Base-by-base conservation (phyloP, 495 filamentous ascomycete species). In the Xylaria cubensis region DNA sequence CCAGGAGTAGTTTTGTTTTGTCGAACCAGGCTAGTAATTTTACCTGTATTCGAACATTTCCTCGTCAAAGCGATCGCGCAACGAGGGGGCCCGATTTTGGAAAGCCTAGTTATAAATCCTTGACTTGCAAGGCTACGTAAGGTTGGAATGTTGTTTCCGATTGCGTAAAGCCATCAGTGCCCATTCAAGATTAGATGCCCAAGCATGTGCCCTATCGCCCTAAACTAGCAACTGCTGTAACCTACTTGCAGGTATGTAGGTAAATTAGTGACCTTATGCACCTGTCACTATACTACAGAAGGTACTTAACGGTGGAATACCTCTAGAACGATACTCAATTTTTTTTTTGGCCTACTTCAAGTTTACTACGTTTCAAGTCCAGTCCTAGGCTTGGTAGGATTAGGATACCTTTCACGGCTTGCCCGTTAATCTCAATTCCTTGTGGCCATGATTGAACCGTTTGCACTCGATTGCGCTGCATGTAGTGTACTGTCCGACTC, bases 121-220 rank as follows among this genome's bases (percentile, higher is more conserved):
- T 32, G 41, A 39, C 12, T 63, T 62, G 68, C 68, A 53, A 70
- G 68, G 68, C 56, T 61, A 21, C 19, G 17, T 10, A 56, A 58
- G n/a, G 39, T 26, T 34, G 41, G 56, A 70, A 70, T 70, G 58
- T 32, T 62, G 68, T 63, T 41, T 53, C 34, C 51, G 44, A 56
- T 72, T 50, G 59, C 41, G 41, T 29, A 58, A 53, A 50, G 26
- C 39, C 24, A 72, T 48, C 62, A 46, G 59, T 66, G 53, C 70
- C 51, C 36, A 19, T 59, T 72, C 13, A 17, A 56, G 70, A 4
- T 66, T 67, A 59, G 68, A 41, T 72, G 53, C 46, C 58, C 48
- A 64, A 48, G 63, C 13, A 46, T 19, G 63, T 44, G 61, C 39
- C 32, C n/a, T 44, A 29, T 29, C 39, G 61, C 59, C 59, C 41